Evolutionary conservation across 495 filamentous ascomycete genomes (phyloP), one percentile per base, ranked within the genome.

Genomic region (Aspergillus diversus): DNA sequence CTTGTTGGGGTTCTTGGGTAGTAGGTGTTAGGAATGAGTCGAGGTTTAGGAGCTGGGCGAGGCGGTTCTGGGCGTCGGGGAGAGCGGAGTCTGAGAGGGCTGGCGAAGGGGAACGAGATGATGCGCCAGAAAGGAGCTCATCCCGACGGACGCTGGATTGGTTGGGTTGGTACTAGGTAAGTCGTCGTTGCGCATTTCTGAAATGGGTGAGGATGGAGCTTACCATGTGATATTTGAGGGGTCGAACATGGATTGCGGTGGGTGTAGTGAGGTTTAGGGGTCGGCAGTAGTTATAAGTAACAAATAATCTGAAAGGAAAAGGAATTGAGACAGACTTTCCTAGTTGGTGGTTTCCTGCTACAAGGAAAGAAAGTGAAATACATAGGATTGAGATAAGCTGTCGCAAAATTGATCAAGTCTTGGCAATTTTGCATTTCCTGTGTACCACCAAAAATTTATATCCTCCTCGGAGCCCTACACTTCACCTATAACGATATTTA

Each of bases 221-320:
- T 72, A 81, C 79, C 76, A 72, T 69, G 78, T 81, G 8, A 77
- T 75, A 33, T 72, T 64, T 57, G 77, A 75, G 50, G 77, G 61
- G 34, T 78, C 77, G 56, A 81, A 81, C 79, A 81, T 81, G 13
- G 34, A 27, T 27, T 27, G 21, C 21, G 21, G 21, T 27, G 21
- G 21, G 21, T 27, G 2, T 27, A 27, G 21, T 27, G 21, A 27
- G 21, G 21, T 27, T 27, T 27, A 27, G 21, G 21, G 21, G 21
- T 27, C 21, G 21, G 21, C 21, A 27, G 21, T 27, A 27, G 21
- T 27, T 27, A 27, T 27, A 27, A 27, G 21, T 27, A 27, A 27
- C 21, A 27, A 27, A 27, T 27, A 27, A 27, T 27, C 1, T 27
- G 21, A 27, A 27, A 27, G 2, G 21, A 27, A 27, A 27, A 27